A percentile compares a stretch with the other conserved stretches of the same genome.
These are phyloP conservation scores for Tagetes erecta DNA, from an alignment of 129 eudicot species.

Conservation along the genomic window DNA sequence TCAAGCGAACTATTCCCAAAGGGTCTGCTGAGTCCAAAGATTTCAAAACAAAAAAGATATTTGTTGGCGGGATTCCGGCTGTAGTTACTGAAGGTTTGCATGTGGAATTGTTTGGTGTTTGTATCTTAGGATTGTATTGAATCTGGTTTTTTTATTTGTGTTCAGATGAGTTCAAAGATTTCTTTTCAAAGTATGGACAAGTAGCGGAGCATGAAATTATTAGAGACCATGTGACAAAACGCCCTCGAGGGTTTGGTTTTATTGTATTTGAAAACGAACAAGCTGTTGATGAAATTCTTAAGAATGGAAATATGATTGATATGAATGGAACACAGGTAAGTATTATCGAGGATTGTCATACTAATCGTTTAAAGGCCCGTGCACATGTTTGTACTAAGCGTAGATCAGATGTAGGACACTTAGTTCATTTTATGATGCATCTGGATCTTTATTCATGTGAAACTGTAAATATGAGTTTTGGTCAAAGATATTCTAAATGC, in stretches of 20 bases:
- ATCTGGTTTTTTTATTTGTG: background rate
- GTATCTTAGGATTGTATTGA: background rate
- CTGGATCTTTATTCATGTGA: background rate
- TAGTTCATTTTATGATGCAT: background rate
- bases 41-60: slow-evolving; percentile 85
- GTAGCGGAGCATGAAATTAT: slow-evolving; percentile 93
- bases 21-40: slow-evolving; percentile 86
- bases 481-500: background rate
- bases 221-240: slow-evolving; percentile 83
- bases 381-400: slow-evolving; percentile 12
- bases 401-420: background rate
- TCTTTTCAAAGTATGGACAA: slow-evolving; percentile 84
- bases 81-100: slow-evolving; percentile 72
- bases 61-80: slow-evolving; percentile 95
- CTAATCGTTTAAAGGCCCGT: slow-evolving; percentile 6
- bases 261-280: slow-evolving; percentile 81
- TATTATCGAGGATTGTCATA: slow-evolving; percentile 21
- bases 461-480: slow-evolving; percentile 7
- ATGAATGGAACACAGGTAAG: slow-evolving; percentile 84
- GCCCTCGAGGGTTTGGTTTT: slow-evolving; percentile 96
- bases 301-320: slow-evolving; percentile 83
- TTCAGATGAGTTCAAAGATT: slow-evolving; percentile 68
- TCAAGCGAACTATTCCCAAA: slow-evolving; percentile 92
- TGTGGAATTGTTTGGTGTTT: background rate
- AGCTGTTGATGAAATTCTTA: slow-evolving; percentile 71